Evolutionary conservation across 78 protist genomes (phyloP).

Genomic region (Dictyostelium brefeldianum): DNA sequence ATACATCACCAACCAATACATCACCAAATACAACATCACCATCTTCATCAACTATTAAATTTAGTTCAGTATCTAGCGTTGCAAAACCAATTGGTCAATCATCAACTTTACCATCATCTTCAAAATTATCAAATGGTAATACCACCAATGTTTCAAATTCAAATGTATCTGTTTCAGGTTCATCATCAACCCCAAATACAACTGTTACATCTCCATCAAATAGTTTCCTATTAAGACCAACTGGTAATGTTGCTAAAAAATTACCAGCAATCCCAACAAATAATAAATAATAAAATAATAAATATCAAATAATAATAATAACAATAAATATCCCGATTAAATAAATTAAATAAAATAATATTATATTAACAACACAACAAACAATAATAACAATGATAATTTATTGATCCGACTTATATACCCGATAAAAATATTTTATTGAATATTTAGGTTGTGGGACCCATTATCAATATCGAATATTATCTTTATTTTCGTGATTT

Average conservation of each 20-base stretch:
- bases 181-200: not conserved
- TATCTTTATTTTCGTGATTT: too few relatives aligned
- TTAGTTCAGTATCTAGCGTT: not conserved
- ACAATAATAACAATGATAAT: too few relatives aligned
- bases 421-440: too few relatives aligned
- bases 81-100: slow-evolving; percentile 13
- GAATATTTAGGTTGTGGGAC: too few relatives aligned
- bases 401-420: too few relatives aligned
- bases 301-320: not conserved
- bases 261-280: slow-evolving; percentile 3
- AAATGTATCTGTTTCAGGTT: not conserved
- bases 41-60: slow-evolving; percentile 6
- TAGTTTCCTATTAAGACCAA: slow-evolving; percentile 14
- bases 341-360: too few relatives aligned
- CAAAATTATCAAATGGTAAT: not conserved
- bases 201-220: not conserved
- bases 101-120: not conserved
- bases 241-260: slow-evolving; percentile 6
- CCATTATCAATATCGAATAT: too few relatives aligned
- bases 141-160: not conserved
- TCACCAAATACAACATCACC: not conserved
- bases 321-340: not conserved
- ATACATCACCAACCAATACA: not conserved
- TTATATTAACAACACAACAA: too few relatives aligned
- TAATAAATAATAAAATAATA: not conserved